Conservation (phyloP, 2,329 filamentous ascomycete species). For the Metarhizium album region DNA sequence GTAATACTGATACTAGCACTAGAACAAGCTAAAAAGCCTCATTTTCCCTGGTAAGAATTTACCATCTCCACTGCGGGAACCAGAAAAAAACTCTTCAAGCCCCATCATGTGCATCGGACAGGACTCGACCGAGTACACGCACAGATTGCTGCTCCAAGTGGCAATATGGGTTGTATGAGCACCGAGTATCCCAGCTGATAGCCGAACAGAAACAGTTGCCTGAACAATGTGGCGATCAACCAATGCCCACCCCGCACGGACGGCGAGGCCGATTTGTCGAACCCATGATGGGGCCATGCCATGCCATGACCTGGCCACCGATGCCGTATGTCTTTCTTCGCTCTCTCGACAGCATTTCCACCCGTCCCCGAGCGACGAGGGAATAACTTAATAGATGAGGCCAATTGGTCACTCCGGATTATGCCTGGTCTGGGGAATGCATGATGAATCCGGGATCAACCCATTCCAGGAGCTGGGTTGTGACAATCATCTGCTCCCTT, state of each 20-base stretch:
- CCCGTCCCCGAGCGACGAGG: neutral
- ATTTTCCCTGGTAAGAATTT: constrained; percentile 1
- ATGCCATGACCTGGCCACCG: neutral
- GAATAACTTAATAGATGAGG: neutral
- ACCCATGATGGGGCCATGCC: too few species aligned
- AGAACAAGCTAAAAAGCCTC: constrained; percentile 6
- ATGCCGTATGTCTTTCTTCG: neutral
- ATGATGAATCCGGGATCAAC: neutral
- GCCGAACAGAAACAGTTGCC: neutral
- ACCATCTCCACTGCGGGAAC: constrained; percentile 6
- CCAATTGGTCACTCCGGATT: constrained; percentile 1
- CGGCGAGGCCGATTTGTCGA: constrained; percentile 3
- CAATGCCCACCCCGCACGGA: neutral
- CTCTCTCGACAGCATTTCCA: neutral
- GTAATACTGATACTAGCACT: neutral
- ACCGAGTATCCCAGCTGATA: neutral
- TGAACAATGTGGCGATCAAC: too few species aligned
- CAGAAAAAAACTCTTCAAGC: constrained; percentile 7
- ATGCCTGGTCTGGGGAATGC: constrained; percentile 3
- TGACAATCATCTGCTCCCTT: neutral
- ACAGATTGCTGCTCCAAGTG: neutral
- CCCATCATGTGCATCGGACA: constrained; percentile 1
- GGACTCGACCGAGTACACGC: constrained; percentile 2
- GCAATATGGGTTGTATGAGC: neutral
- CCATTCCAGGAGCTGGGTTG: neutral